A percentile compares a stretch with the other conserved stretches of the same genome.
These are phyloP conservation scores for Choricystis sp. DNA, from an alignment of 139 green algal species.

Conservation along the genomic window DNA sequence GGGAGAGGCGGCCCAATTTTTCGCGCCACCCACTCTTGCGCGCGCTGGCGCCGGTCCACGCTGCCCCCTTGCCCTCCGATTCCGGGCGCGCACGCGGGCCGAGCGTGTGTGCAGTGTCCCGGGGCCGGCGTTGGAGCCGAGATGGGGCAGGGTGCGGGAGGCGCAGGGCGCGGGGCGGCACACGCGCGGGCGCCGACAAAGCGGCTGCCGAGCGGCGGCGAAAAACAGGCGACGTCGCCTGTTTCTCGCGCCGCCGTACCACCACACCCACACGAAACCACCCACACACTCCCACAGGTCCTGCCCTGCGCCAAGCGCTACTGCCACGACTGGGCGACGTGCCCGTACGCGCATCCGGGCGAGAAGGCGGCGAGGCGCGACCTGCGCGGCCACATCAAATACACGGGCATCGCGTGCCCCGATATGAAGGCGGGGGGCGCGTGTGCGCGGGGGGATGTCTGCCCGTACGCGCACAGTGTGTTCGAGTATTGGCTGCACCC, in stretches of 20 bases:
- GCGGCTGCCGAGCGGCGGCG: too few relatives aligned
- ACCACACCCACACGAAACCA: neutral
- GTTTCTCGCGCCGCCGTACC: too few relatives aligned
- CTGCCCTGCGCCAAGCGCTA: slow-evolving; percentile 57
- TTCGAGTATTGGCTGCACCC: slow-evolving; percentile 90
- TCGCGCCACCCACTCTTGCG: neutral
- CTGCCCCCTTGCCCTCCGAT: too few relatives aligned
- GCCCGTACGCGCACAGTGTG: slow-evolving; percentile 73
- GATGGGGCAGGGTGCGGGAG: too few relatives aligned
- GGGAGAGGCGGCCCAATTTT: neutral
- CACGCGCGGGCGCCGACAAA: too few relatives aligned
- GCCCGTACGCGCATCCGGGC: slow-evolving; percentile 80
- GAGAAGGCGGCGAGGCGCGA: slow-evolving; percentile 85
- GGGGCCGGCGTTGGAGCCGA: too few relatives aligned
- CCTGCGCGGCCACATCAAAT: slow-evolving; percentile 36
- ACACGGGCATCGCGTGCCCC: slow-evolving; percentile 86
- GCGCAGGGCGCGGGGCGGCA: too few relatives aligned
- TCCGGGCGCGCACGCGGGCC: too few relatives aligned
- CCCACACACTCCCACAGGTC: slow-evolving; percentile 25
- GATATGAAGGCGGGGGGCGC: slow-evolving; percentile 68
- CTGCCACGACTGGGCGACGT: slow-evolving; percentile 42
- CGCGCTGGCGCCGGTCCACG: neutral
- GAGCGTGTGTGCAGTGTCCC: too few relatives aligned
- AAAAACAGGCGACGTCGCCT: too few relatives aligned
- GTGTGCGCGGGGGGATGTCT: slow-evolving; percentile 55